A percentile compares a stretch with the other conserved stretches of the same genome.
Evolutionary conservation across 805 yeast species (phyloP).

Genomic region (Starmerella ratchasimensis): DNA sequence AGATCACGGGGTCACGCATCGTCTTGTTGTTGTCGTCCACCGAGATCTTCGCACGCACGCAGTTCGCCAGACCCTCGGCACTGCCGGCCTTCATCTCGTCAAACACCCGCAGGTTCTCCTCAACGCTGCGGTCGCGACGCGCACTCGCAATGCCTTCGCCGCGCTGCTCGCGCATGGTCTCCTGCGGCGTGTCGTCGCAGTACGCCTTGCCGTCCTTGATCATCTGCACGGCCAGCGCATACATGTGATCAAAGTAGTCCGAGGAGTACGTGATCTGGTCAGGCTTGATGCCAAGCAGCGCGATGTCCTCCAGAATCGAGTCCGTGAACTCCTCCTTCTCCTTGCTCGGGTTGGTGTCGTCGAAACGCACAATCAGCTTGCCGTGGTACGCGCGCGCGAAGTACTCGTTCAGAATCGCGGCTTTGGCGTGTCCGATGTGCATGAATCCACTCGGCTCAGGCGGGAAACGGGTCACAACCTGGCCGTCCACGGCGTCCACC

Average conservation of each 20-base stretch:
- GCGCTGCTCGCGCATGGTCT: constrained; percentile 96
- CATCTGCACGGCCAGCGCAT: constrained; percentile 67
- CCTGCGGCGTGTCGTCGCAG: constrained; percentile 92
- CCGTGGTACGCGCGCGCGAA: constrained; percentile 94
- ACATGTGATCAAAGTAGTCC: constrained; percentile 85
- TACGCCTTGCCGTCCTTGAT: constrained; percentile 94
- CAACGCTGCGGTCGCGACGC: constrained; percentile 84
- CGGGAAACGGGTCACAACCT: constrained; percentile 97
- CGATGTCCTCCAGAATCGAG: constrained; percentile 83
- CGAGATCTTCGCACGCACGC: constrained; percentile 94
- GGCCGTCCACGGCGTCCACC: constrained; percentile 80
- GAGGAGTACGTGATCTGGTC: constrained; percentile 81
- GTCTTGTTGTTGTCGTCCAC: constrained; percentile 86
- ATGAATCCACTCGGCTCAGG: constrained; percentile 99
- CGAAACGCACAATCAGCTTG: constrained; percentile 90
- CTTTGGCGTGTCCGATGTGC: constrained; percentile 98
- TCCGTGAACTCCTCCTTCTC: constrained; percentile 92
- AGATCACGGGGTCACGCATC: constrained; percentile 92
- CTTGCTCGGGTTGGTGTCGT: constrained; percentile 95
- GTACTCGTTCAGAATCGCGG: constrained; percentile 91
- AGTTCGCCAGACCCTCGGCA: constrained; percentile 79
- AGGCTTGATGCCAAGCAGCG: constrained; percentile 82
- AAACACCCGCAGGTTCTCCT: constrained; percentile 78
- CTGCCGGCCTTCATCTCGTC: constrained; percentile 90
- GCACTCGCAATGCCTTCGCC: constrained; percentile 90